Evolutionary conservation across 2,329 filamentous ascomycete species (phyloP).

Genomic region (Phaeosphaeria sp.): DNA sequence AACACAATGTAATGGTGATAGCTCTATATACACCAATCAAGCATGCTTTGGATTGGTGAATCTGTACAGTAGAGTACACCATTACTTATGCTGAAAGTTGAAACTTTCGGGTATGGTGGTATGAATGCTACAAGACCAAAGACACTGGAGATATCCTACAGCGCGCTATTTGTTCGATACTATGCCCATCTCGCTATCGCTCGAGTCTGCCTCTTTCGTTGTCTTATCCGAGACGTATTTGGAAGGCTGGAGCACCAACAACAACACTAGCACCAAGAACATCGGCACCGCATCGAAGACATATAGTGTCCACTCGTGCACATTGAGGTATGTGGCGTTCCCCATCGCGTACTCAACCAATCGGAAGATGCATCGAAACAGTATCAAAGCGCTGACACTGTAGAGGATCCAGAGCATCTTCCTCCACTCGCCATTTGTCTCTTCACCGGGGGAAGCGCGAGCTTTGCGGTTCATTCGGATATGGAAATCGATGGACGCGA

Average conservation of each 20-base stretch:
- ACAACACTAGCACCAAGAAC: slow-evolving; percentile 51
- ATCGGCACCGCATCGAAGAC: slow-evolving; percentile 57
- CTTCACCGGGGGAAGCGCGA: background rate
- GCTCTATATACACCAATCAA: no score
- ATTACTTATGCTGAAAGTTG: background rate
- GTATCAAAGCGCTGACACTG: slow-evolving; percentile 54
- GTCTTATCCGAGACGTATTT: slow-evolving; percentile 21
- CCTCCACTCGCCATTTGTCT: slow-evolving; percentile 20
- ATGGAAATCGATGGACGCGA: slow-evolving; percentile 39
- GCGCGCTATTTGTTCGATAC: slow-evolving; percentile 1
- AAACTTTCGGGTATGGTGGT: no score
- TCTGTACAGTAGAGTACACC: background rate
- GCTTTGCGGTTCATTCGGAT: slow-evolving; percentile 29
- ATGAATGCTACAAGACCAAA: no score
- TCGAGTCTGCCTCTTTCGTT: slow-evolving; percentile 5
- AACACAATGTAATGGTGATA: no score
- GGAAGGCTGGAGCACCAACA: slow-evolving; percentile 36
- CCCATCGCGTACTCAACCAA: slow-evolving; percentile 59
- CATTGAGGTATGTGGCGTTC: slow-evolving; percentile 53
- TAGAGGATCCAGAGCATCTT: slow-evolving; percentile 53
- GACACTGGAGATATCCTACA: background rate
- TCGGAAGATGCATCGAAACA: slow-evolving; percentile 59
- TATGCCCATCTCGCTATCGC: slow-evolving; percentile 9
- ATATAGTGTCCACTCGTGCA: slow-evolving; percentile 55
- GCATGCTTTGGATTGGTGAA: no score